phyloP scores from a whole-genome alignment of 179 eudicot species.

The Silene vulgaris region DNA sequence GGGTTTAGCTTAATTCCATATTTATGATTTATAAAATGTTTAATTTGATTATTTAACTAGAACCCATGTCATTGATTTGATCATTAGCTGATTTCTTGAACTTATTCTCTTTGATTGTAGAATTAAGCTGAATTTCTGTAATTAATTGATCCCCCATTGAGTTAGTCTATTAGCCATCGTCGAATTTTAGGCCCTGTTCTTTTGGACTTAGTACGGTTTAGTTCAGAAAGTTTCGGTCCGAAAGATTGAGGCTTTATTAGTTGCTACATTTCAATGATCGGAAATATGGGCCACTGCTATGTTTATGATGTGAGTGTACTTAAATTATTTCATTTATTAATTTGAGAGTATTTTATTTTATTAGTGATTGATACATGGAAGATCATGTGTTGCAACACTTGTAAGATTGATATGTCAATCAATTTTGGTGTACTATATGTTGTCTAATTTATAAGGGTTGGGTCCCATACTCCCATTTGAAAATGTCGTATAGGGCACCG shows the following conservation, averaged over 20 bases:
- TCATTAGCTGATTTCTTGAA: background rate
- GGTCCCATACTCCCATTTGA: too few relatives aligned
- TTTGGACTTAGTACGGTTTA: background rate
- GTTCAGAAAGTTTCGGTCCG: too few relatives aligned
- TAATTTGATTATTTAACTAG: background rate
- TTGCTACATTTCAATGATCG: background rate
- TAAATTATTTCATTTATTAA: too few relatives aligned
- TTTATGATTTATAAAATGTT: background rate
- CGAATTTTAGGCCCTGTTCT: too few relatives aligned
- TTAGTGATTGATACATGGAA: too few relatives aligned
- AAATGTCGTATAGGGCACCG: too few relatives aligned
- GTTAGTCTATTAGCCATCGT: background rate
- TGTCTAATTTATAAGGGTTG: too few relatives aligned
- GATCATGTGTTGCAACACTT: too few relatives aligned
- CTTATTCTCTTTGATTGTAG: background rate
- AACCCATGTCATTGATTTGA: conserved; percentile 3
- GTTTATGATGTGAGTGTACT: background rate
- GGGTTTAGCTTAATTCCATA: background rate
- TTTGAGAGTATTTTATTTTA: too few relatives aligned
- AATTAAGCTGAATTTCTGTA: background rate
- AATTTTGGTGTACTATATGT: too few relatives aligned
- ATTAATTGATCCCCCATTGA: background rate
- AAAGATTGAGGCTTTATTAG: too few relatives aligned
- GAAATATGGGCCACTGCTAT: background rate
- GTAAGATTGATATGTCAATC: too few relatives aligned